Base-by-base conservation (phyloP, 345 rosid genomes). In the Pelargonium nanum region DNA sequence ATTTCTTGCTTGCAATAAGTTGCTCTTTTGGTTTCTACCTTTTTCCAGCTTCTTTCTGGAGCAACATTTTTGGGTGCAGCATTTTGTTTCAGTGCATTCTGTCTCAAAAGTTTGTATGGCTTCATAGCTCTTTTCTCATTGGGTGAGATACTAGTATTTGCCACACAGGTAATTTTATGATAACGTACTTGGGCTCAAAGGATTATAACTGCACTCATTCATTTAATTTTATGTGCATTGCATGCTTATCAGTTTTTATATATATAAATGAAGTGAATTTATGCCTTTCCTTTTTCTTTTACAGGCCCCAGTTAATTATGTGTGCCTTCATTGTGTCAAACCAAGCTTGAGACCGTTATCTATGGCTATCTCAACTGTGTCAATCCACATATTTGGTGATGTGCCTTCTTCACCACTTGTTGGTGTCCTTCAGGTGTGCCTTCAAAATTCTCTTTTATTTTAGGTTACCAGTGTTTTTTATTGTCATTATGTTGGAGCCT, bases 341-440 rank as follows among this genome's bases (percentile, higher is more conserved):
- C 97, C 95, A 19, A 85, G 87, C 77, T 58, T 90, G 75, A 88
- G 99, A 77, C 95, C 99, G 25, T 53, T 94, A 56, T 90, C 97
- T 55, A 94, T 94, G 96, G 99, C 97, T 44, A 71, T 80, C 25
- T 90, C 99, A 28, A 94, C 96, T 6, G 96, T 90, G 48, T 71
- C 95, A 57, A 94, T 94, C 58, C 99, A 94, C 68, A 66, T 90
- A 55, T 86, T 94, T 66, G 99, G 99, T 8, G 99, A 94, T 69
- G 96, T 94, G 55, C 99, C 99, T 72, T 90, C 99, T 48, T 88
- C 99, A 0, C 99, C 99, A 24, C 92, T 94, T 61, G 96, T 84
- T 70, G 99, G 99, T 30, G 80, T 78, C 60, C 81, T 94, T 68
- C 87, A 94, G 99, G 99, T 89, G 58, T 30, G 69, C 59, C 58